Percentiles rank a stretch among this genome's conserved stretches.
Evolutionary conservation across 306 rosid genomes (phyloP).

Genomic region (Medicago truncatula): MtrunA17r5.0-ANR NC_053044.1:40785001-40785500

Average conservation of each 20-base stretch:
- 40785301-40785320: constrained; percentile 8
- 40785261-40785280: constrained; percentile 23
- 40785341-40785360: constrained; percentile 23
- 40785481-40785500: constrained; percentile 59
- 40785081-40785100: too few species aligned
- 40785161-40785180: too few species aligned
- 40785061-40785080: too few species aligned
- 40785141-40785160: too few species aligned
- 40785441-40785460: constrained; percentile 56
- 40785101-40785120: too few species aligned
- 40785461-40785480: constrained; percentile 53
- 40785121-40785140: too few species aligned
- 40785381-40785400: constrained; percentile 47
- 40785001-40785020: constrained; percentile 39
- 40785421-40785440: constrained; percentile 52
- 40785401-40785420: constrained; percentile 75
- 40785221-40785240: not conserved
- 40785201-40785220: too few species aligned
- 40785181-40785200: too few species aligned
- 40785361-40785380: constrained; percentile 65
- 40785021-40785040: constrained; percentile 12
- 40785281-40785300: not conserved
- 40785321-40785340: constrained; percentile 17
- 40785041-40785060: constrained; percentile 8
- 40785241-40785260: constrained; percentile 11